Conservation (phyloP, 1,284 basidiomycete species). For the Mycosarcoma maydis region DNA sequence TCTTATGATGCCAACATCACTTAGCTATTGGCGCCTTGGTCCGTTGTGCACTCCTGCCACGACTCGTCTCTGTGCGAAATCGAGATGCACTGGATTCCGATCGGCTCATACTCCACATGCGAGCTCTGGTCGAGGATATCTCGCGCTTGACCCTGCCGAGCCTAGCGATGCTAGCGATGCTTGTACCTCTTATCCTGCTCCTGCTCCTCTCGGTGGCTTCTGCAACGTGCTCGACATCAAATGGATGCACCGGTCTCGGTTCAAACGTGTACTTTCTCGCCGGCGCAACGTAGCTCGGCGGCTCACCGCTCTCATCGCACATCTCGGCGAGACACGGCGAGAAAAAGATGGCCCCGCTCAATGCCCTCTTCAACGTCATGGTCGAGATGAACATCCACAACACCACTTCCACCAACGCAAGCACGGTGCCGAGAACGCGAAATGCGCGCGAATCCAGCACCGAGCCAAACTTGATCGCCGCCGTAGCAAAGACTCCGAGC, state of each 20-base stretch:
- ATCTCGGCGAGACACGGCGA: slow-evolving; percentile 53
- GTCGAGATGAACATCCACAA: slow-evolving; percentile 42
- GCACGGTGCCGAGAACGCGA: slow-evolving; percentile 41
- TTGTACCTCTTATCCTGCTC: slow-evolving; percentile 9
- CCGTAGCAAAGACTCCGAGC: slow-evolving; percentile 49
- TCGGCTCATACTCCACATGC: slow-evolving; percentile 6
- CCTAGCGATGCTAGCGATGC: background rate
- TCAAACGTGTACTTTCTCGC: slow-evolving; percentile 48
- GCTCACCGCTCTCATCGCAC: slow-evolving; percentile 34
- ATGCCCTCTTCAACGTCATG: slow-evolving; percentile 28
- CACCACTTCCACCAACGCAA: slow-evolving; percentile 44
- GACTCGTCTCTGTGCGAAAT: slow-evolving; percentile 6
- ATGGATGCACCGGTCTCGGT: slow-evolving; percentile 13
- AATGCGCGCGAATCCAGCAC: slow-evolving; percentile 51
- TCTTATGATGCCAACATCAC: too few relatives aligned
- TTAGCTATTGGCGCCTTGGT: background rate
- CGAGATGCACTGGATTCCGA: slow-evolving; percentile 1
- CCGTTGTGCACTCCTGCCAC: slow-evolving; percentile 3
- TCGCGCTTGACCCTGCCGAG: slow-evolving; percentile 6
- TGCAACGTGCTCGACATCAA: slow-evolving; percentile 4
- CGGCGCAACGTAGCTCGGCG: slow-evolving; percentile 36
- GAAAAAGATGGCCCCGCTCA: slow-evolving; percentile 45
- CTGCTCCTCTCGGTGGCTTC: background rate
- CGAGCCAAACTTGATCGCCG: slow-evolving; percentile 47
- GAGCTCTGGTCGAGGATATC: slow-evolving; percentile 13